Conservation (phyloP, 2,329 filamentous ascomycete species). For the Ophiostoma novo-ulmi region DNA sequence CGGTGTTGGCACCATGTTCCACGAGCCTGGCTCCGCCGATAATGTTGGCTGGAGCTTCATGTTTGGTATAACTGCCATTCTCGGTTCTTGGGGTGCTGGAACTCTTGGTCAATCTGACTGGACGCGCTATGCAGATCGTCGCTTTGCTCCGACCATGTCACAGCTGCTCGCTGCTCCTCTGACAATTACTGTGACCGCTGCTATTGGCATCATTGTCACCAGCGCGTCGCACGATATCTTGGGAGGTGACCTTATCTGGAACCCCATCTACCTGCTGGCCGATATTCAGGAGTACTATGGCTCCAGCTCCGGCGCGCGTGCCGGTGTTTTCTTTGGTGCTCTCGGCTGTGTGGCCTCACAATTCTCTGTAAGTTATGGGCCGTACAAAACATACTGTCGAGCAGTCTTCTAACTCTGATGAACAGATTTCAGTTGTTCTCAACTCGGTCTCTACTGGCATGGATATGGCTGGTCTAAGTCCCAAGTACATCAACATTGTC, state of each 20-base stretch:
- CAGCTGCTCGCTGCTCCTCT: conserved; percentile 30
- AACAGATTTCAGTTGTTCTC: conserved; percentile 29
- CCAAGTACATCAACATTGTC: conserved; percentile 51
- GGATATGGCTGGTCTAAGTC: conserved; percentile 45
- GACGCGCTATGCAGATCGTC: conserved; percentile 39
- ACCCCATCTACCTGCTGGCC: conserved; percentile 39
- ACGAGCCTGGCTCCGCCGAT: conserved; percentile 22
- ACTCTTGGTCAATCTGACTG: conserved; percentile 44
- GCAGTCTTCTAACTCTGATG: background rate
- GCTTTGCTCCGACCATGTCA: conserved; percentile 37
- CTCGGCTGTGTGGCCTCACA: conserved; percentile 33
- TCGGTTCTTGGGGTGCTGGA: conserved; percentile 43
- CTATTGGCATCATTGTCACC: conserved; percentile 37
- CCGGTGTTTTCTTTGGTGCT: conserved; percentile 44
- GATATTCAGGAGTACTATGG: conserved; percentile 29
- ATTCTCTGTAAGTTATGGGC: conserved; percentile 25
- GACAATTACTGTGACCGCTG: conserved; percentile 32
- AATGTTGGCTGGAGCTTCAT: conserved; percentile 37
- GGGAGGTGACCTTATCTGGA: conserved; percentile 38
- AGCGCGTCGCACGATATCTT: conserved; percentile 32
- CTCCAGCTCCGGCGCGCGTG: conserved; percentile 34
- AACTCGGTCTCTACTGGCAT: conserved; percentile 50
- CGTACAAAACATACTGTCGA: background rate
- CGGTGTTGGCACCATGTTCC: conserved; percentile 33
- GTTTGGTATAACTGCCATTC: conserved; percentile 39